Conservation (phyloP, 2,329 filamentous ascomycete species). For the Exophiala spinifera region DNA sequence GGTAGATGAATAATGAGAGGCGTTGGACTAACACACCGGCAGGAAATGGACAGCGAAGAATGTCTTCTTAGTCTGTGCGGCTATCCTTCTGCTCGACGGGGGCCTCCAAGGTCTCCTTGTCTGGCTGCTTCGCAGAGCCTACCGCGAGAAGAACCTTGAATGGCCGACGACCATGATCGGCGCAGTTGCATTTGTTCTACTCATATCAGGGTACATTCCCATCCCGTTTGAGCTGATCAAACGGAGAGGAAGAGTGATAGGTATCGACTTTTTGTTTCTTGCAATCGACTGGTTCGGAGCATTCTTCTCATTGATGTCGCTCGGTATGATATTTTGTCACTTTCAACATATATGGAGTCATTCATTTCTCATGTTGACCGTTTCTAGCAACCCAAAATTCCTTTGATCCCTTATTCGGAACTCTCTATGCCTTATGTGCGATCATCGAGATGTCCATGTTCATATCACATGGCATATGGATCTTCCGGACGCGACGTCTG, state of each 20-base stretch:
- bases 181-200: not conserved
- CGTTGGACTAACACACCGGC: no score
- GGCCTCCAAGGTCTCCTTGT: not conserved
- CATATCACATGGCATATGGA: not conserved
- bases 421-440: not conserved
- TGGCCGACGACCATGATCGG: not conserved
- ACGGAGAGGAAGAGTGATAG: not conserved
- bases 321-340: not conserved
- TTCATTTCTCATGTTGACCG: not conserved
- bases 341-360: not conserved
- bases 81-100: not conserved
- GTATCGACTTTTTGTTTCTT: not conserved
- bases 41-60: not conserved
- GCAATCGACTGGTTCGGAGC: not conserved
- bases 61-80: not conserved
- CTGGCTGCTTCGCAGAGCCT: not conserved
- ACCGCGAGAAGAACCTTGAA: not conserved
- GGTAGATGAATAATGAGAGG: no score
- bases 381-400: not conserved
- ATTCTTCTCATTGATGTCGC: constrained; percentile 2
- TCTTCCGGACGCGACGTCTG: not conserved
- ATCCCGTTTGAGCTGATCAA: not conserved
- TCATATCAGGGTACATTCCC: not conserved
- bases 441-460: constrained; percentile 1
- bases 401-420: constrained; percentile 1